These are phyloP conservation scores for Xylaria sp. DNA, from an alignment of 2,329 filamentous ascomycete genomes.

Conservation along the genomic window DNA sequence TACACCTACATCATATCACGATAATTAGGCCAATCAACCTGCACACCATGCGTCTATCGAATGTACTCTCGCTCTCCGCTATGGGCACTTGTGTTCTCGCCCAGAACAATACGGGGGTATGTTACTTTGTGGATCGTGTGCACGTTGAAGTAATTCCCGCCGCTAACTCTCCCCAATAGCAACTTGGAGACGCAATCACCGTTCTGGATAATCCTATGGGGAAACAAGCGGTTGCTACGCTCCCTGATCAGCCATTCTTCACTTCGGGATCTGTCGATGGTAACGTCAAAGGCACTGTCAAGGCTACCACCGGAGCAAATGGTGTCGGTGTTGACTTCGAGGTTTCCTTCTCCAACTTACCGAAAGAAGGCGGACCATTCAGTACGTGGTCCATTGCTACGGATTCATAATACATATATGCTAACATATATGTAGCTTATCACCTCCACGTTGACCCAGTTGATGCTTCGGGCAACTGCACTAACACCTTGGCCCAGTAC, in stretches of 20 bases:
- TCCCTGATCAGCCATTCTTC: conserved; percentile 66
- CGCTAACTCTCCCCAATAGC: conserved; percentile 44
- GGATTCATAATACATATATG: background rate
- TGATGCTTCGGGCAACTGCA: conserved; percentile 76
- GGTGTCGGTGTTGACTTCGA: conserved; percentile 67
- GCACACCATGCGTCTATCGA: conserved; percentile 46
- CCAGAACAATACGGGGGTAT: conserved; percentile 46
- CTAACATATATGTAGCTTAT: conserved; percentile 64
- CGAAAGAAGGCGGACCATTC: conserved; percentile 68
- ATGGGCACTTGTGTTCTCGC: conserved; percentile 44
- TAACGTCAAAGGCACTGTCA: conserved; percentile 66
- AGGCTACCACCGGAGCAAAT: conserved; percentile 57
- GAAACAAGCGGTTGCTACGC: conserved; percentile 64
- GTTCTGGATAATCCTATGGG: conserved; percentile 67
- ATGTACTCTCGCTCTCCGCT: conserved; percentile 43
- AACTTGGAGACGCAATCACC: conserved; percentile 61
- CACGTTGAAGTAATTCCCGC: background rate
- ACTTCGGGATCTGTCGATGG: conserved; percentile 59
- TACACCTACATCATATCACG: conserved; percentile 1
- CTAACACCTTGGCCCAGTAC: conserved; percentile 68
- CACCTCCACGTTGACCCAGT: conserved; percentile 77
- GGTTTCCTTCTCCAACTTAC: conserved; percentile 68
- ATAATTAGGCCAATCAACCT: background rate
- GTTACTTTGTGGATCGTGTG: conserved; percentile 21
- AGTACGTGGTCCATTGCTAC: conserved; percentile 56